Evolutionary conservation across 495 filamentous ascomycete species (phyloP).

Genomic region (Polyplosphaeria fusca): DNA sequence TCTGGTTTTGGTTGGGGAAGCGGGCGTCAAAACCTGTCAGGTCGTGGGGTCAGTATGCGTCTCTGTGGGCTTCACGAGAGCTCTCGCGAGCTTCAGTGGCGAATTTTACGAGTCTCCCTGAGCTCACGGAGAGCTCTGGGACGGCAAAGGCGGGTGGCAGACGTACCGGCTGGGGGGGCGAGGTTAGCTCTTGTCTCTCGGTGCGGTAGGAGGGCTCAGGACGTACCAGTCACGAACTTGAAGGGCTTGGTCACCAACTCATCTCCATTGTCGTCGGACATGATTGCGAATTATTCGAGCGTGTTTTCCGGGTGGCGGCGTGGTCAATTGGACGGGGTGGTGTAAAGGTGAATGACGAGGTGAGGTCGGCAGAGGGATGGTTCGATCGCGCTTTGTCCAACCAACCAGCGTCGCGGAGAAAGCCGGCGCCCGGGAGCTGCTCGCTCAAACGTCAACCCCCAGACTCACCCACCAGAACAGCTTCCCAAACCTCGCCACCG

Average conservation of each 20-base stretch:
- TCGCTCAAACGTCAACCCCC: neutral
- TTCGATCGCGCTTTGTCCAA: slow-evolving; percentile 23
- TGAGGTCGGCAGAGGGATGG: slow-evolving; percentile 13
- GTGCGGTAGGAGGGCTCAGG: slow-evolving; percentile 2
- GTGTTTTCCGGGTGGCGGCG: slow-evolving; percentile 31
- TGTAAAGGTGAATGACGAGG: slow-evolving; percentile 14
- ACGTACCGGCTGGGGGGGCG: slow-evolving; percentile 36
- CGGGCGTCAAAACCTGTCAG: slow-evolving; percentile 90
- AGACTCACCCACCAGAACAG: neutral
- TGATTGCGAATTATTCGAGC: slow-evolving; percentile 47
- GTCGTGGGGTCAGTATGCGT: neutral
- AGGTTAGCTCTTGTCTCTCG: slow-evolving; percentile 19
- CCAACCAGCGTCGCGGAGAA: slow-evolving; percentile 1
- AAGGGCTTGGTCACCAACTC: slow-evolving; percentile 97
- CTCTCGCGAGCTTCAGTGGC: neutral
- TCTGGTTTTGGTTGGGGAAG: slow-evolving; percentile 98
- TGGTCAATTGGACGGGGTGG: slow-evolving; percentile 11
- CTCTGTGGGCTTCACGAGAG: neutral
- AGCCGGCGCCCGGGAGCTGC: neutral
- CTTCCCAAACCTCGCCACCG: too few species aligned
- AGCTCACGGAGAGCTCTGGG: neutral
- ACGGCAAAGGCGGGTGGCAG: neutral
- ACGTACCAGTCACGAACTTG: slow-evolving; percentile 99
- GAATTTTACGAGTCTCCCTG: neutral
- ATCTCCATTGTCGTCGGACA: slow-evolving; percentile 65